Percentiles rank a stretch among this genome's conserved stretches.
These are phyloP conservation scores for Testicularia cyperi DNA, from an alignment of 1,284 basidiomycete genomes.

Conservation along the genomic window DNA sequence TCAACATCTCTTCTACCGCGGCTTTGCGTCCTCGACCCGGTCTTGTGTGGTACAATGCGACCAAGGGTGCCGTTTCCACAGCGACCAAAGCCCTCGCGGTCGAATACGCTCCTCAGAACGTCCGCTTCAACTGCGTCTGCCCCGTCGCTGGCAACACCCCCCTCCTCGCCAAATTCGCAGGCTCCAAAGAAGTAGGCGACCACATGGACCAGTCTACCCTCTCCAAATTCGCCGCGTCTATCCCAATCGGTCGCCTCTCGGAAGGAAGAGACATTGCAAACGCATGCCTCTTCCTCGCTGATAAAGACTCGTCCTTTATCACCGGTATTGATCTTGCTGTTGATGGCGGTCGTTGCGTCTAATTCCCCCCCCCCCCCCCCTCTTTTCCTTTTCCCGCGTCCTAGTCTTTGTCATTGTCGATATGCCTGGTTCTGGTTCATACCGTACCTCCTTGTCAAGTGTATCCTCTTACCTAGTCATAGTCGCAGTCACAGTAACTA, in stretches of 20 bases:
- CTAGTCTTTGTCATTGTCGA: too few relatives aligned
- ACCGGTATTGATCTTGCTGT: slow-evolving; percentile 35
- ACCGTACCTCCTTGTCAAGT: too few relatives aligned
- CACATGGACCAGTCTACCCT: slow-evolving; percentile 2
- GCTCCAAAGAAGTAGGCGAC: slow-evolving; percentile 16
- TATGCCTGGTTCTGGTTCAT: too few relatives aligned
- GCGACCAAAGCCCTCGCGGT: slow-evolving; percentile 35
- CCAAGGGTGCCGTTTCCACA: slow-evolving; percentile 28
- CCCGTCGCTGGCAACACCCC: slow-evolving; percentile 43
- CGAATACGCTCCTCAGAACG: slow-evolving; percentile 21
- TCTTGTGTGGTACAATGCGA: slow-evolving; percentile 36
- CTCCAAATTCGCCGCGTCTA: slow-evolving; percentile 16
- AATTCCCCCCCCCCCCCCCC: not conserved
- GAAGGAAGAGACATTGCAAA: slow-evolving; percentile 31
- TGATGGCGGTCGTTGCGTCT: slow-evolving; percentile 37
- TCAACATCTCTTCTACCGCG: slow-evolving; percentile 22
- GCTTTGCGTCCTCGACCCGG: slow-evolving; percentile 29
- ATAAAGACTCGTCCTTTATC: slow-evolving; percentile 10
- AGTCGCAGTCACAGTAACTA: too few relatives aligned
- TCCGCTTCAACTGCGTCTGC: slow-evolving; percentile 32
- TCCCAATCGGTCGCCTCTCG: slow-evolving; percentile 25
- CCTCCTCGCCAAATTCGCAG: slow-evolving; percentile 29
- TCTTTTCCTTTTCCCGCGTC: not conserved
- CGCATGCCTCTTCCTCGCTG: slow-evolving; percentile 38
- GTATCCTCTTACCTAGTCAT: too few relatives aligned